A percentile compares a stretch with the other conserved stretches of the same genome.
phyloP scores from a whole-genome alignment of 108 stramenopile species.

The Skeletonema menzelii region DNA sequence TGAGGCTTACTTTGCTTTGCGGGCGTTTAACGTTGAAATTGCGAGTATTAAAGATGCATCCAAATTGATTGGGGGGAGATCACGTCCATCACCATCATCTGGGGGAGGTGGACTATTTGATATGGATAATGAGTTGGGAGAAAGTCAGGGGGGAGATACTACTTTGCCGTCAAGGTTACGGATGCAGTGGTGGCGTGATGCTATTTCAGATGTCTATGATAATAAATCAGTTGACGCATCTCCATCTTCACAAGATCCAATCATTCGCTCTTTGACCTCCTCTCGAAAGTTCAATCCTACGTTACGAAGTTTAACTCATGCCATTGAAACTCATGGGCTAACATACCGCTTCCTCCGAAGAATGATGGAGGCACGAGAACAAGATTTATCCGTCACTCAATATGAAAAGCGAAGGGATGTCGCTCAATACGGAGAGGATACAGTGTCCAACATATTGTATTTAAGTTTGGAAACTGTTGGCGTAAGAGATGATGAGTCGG shows the following conservation, averaged over 20 bases:
- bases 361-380: slow-evolving; percentile 69
- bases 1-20: slow-evolving; percentile 68
- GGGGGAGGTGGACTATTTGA: slow-evolving; percentile 12
- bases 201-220: slow-evolving; percentile 57
- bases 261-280: slow-evolving; percentile 18
- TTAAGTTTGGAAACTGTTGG: slow-evolving; percentile 63
- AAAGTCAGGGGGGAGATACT: not conserved
- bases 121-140: not conserved
- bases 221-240: not conserved
- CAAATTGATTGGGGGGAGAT: not conserved
- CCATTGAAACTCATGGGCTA: slow-evolving; percentile 52
- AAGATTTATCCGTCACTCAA: slow-evolving; percentile 65
- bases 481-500: slow-evolving; percentile 68
- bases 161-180: slow-evolving; percentile 59
- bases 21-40: slow-evolving; percentile 83
- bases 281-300: slow-evolving; percentile 73
- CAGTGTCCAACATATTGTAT: slow-evolving; percentile 67
- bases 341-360: slow-evolving; percentile 75
- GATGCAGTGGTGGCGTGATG: slow-evolving; percentile 84
- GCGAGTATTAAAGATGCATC: slow-evolving; percentile 73
- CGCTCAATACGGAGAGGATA: slow-evolving; percentile 75
- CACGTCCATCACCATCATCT: not conserved
- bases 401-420: slow-evolving; percentile 52
- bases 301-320: slow-evolving; percentile 53
- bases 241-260: slow-evolving; percentile 6